phyloP scores from a whole-genome alignment of 73 alveolate species.

The Paramecium biaurelia region DNA sequence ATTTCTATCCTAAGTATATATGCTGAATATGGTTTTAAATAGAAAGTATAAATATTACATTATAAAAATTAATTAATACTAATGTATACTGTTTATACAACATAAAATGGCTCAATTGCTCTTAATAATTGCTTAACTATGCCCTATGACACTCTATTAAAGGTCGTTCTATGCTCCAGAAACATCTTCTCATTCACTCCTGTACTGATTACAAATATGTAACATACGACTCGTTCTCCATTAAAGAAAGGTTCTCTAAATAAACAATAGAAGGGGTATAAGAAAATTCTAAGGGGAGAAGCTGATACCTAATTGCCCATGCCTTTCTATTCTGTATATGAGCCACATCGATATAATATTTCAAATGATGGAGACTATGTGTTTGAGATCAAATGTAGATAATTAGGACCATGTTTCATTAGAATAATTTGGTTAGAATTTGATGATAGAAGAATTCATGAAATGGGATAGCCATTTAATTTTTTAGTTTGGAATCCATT shows the following conservation, averaged over 20 bases:
- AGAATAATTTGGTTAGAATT: background rate
- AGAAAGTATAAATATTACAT: background rate
- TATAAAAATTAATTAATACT: background rate
- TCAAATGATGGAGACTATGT: background rate
- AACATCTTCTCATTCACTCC: background rate
- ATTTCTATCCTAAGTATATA: background rate
- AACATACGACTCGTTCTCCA: background rate
- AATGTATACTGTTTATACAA: background rate
- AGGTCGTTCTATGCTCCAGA: background rate
- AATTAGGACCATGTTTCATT: background rate
- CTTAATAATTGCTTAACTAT: conserved; percentile 4
- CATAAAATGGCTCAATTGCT: conserved; percentile 32
- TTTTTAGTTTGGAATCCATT: background rate
- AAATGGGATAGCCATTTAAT: background rate
- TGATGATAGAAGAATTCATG: background rate
- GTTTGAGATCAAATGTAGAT: background rate
- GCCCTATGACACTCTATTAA: background rate
- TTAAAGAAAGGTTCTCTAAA: background rate
- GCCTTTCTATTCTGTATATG: background rate
- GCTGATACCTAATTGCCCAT: background rate
- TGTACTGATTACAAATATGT: background rate
- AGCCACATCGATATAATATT: background rate
- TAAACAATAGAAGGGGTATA: background rate
- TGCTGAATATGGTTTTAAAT: background rate
- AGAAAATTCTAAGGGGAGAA: conserved; percentile 20